phyloP scores from a whole-genome alignment of 192 early-diverging fungal species.

The Backusella tuberculispora region DNA sequence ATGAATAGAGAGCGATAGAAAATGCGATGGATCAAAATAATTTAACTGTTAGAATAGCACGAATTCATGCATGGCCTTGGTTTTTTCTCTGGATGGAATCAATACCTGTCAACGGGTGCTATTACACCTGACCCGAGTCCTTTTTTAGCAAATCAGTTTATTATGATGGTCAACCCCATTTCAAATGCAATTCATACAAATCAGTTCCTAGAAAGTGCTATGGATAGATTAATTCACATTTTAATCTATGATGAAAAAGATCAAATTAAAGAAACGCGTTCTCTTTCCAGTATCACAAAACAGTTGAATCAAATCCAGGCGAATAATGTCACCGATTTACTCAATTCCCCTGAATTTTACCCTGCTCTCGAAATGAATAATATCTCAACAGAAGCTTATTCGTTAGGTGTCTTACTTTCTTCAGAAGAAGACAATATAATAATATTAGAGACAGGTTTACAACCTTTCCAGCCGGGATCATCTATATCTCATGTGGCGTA shows the following conservation, averaged over 20 bases:
- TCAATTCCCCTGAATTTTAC: neutral
- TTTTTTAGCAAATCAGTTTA: slow-evolving; percentile 13
- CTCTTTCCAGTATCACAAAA: neutral
- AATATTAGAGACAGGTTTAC: slow-evolving; percentile 40
- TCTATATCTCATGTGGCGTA: slow-evolving; percentile 48
- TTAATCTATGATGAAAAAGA: slow-evolving; percentile 10
- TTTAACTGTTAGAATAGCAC: slow-evolving; percentile 21
- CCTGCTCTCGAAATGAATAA: neutral
- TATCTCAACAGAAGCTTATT: slow-evolving; percentile 4
- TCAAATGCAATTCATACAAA: slow-evolving; percentile 6
- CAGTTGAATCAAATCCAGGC: slow-evolving; percentile 11
- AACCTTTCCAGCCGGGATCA: slow-evolving; percentile 41
- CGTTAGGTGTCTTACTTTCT: neutral
- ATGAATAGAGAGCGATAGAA: neutral
- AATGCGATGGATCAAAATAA: neutral
- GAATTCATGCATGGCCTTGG: slow-evolving; percentile 50
- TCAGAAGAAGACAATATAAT: slow-evolving; percentile 6
- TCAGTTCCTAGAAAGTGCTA: slow-evolving; percentile 33
- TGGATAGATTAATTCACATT: slow-evolving; percentile 36
- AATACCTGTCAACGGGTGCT: slow-evolving; percentile 19
- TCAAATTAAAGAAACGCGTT: neutral
- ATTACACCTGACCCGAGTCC: slow-evolving; percentile 37
- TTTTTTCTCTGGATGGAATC: slow-evolving; percentile 39
- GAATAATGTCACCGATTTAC: neutral
- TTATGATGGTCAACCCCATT: slow-evolving; percentile 16